These are phyloP conservation scores for Silene noctiflora DNA, from an alignment of 179 eudicot species.

Conservation along the genomic window DNA sequence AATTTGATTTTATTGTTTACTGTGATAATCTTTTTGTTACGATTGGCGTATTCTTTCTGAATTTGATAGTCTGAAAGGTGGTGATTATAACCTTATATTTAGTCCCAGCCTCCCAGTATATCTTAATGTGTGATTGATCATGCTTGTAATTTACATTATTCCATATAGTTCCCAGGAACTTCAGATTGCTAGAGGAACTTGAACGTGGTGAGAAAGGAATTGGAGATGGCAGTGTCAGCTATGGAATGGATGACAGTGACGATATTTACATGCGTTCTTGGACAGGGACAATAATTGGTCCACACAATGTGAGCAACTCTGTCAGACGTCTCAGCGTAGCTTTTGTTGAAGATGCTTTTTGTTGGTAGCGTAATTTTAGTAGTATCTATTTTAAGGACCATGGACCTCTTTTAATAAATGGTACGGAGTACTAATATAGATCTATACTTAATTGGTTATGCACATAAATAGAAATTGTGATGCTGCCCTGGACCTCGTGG, in stretches of 20 bases:
- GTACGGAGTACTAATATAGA: not conserved
- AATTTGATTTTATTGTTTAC: not conserved
- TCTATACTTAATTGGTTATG: not conserved
- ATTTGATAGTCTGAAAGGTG: not conserved
- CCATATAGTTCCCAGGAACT: slow-evolving; percentile 56
- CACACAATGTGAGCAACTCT: slow-evolving; percentile 49
- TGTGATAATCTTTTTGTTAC: not conserved
- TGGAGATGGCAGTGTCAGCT: slow-evolving; percentile 72
- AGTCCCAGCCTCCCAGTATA: not conserved
- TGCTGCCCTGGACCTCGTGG: not conserved
- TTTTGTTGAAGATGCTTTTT: not conserved
- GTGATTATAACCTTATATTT: not conserved
- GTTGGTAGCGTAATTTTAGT: not conserved
- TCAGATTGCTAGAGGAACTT: slow-evolving; percentile 67
- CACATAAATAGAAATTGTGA: not conserved
- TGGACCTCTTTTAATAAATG: slow-evolving; percentile 1
- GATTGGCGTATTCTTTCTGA: not conserved
- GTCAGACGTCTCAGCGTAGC: not conserved
- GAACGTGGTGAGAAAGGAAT: slow-evolving; percentile 77
- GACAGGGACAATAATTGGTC: slow-evolving; percentile 70
- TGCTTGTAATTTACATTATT: slow-evolving; percentile 7
- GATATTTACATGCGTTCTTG: slow-evolving; percentile 72
- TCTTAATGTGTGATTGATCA: slow-evolving; percentile 1
- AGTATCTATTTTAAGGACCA: not conserved
- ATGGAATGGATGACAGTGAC: slow-evolving; percentile 75